Conservation (phyloP, 2,329 filamentous ascomycete species). For the Cladorrhinum sp. region DNA sequence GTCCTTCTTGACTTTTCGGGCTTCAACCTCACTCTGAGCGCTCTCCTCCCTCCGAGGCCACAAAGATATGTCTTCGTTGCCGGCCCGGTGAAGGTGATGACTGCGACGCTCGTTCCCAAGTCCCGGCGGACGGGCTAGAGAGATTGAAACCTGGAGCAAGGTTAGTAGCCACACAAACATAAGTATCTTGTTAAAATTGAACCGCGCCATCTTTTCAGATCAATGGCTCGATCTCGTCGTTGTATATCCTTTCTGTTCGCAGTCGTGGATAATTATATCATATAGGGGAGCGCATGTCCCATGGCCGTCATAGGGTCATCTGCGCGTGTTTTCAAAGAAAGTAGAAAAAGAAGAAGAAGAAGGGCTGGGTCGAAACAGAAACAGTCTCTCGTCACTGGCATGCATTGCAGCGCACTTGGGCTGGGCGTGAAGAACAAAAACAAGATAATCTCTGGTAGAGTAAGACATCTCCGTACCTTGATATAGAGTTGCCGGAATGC, state of each 20-base stretch:
- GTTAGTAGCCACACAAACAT: not conserved
- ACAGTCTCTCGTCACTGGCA: constrained; percentile 3
- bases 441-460: not conserved
- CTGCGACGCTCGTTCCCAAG: not conserved
- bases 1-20: not conserved
- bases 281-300: not conserved
- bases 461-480: constrained; percentile 9
- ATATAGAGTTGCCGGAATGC: constrained; percentile 9
- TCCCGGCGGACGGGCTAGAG: not conserved
- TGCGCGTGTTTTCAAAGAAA: too few relatives aligned
- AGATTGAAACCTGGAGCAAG: not conserved
- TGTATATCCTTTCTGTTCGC: not conserved
- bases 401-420: not conserved
- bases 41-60: too few relatives aligned
- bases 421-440: not conserved
- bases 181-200: not conserved
- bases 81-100: not conserved
- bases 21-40: not conserved
- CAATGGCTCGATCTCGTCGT: not conserved
- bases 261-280: not conserved
- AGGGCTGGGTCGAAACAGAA: not conserved
- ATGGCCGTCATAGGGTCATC: not conserved
- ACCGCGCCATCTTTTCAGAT: not conserved
- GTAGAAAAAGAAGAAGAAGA: not conserved
- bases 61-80: too few relatives aligned